phyloP scores from a whole-genome alignment of 805 yeast genomes.

The Nakazawaea populi region DNA sequence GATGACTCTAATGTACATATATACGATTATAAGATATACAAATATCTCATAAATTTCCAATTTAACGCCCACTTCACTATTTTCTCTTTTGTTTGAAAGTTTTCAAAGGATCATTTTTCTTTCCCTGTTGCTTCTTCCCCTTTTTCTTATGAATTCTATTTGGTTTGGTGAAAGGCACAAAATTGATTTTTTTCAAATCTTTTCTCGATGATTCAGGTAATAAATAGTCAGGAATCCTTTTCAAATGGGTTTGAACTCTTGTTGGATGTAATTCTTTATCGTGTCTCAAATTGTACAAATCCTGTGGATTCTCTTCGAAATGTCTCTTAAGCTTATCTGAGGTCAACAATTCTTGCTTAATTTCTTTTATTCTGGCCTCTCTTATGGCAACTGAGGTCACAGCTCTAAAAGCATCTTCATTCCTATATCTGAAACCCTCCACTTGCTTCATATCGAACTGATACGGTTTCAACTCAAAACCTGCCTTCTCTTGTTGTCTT shows the following conservation, averaged over 20 bases:
- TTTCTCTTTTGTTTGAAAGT: constrained; percentile 23
- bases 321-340: constrained; percentile 89
- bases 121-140: constrained; percentile 21
- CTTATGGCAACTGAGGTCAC: constrained; percentile 85
- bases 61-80: background rate
- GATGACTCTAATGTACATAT: background rate
- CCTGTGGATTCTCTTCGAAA: constrained; percentile 97
- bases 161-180: constrained; percentile 64
- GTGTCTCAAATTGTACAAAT: constrained; percentile 80
- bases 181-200: constrained; percentile 52
- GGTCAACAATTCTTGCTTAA: constrained; percentile 78
- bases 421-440: constrained; percentile 92
- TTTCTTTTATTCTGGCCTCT: constrained; percentile 88
- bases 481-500: constrained; percentile 67
- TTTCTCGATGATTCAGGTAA: constrained; percentile 73
- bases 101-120: constrained; percentile 50
- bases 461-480: constrained; percentile 77
- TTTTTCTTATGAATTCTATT: constrained; percentile 26
- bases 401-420: constrained; percentile 95
- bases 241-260: constrained; percentile 78
- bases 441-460: constrained; percentile 88
- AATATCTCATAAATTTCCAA: background rate
- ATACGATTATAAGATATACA: background rate
- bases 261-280: constrained; percentile 84
- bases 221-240: constrained; percentile 87